Evolutionary conservation across 495 filamentous ascomycete genomes (phyloP).

Genomic region (Cercophora sp.): DNA sequence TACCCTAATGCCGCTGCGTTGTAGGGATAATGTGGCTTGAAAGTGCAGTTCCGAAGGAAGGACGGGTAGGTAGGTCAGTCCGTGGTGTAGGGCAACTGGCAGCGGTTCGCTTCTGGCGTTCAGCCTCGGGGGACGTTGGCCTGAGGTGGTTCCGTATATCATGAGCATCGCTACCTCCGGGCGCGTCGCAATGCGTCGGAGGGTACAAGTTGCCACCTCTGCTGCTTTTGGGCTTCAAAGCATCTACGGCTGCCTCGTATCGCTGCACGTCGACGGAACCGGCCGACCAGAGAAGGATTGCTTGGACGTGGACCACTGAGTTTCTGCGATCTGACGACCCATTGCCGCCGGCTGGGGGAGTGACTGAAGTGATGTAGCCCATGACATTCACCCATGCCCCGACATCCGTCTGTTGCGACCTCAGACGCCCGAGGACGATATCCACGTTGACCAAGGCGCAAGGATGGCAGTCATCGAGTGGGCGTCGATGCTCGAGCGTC

Average conservation of each 20-base stretch:
- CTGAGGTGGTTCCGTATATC: background rate
- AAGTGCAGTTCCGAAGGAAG: slow-evolving; percentile 3
- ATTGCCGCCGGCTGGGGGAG: slow-evolving; percentile 15
- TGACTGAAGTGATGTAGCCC: slow-evolving; percentile 61
- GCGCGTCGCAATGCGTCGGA: background rate
- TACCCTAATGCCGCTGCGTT: background rate
- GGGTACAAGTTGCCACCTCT: background rate
- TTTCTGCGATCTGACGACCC: background rate
- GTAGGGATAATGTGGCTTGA: slow-evolving; percentile 3
- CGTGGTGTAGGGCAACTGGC: slow-evolving; percentile 1
- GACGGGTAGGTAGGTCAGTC: slow-evolving; percentile 4
- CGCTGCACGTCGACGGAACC: slow-evolving; percentile 58
- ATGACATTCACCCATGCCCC: slow-evolving; percentile 92
- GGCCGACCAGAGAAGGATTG: slow-evolving; percentile 62
- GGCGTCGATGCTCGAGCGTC: slow-evolving; percentile 63
- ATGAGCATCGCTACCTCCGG: background rate
- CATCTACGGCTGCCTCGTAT: slow-evolving; percentile 52
- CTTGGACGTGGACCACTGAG: slow-evolving; percentile 49
- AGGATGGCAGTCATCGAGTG: slow-evolving; percentile 33
- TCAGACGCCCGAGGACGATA: slow-evolving; percentile 61
- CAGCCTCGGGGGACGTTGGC: background rate
- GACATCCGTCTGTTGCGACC: slow-evolving; percentile 58
- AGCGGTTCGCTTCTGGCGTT: background rate
- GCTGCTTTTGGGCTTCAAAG: slow-evolving; percentile 8
- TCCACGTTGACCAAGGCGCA: slow-evolving; percentile 64